Evolutionary conservation across 2,329 filamentous ascomycete species (phyloP).

Genomic region (Diaporthe longicolla): DNA sequence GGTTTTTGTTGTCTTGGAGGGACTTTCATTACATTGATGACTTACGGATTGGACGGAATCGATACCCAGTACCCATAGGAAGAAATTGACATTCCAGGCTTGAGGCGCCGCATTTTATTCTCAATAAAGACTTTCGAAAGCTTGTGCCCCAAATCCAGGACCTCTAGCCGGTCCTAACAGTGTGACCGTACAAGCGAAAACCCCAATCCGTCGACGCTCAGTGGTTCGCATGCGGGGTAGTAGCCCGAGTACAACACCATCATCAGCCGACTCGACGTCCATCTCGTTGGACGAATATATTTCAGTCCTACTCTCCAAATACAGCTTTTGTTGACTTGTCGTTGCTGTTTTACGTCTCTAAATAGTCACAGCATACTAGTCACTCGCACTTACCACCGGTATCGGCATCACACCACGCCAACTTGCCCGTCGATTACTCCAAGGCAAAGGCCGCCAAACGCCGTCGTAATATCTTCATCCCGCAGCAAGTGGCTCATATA

Average conservation of each 20-base stretch:
- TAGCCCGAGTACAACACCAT: slow-evolving; percentile 16
- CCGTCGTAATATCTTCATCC: not conserved
- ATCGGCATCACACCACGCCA: slow-evolving; percentile 29
- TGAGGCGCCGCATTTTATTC: slow-evolving; percentile 1
- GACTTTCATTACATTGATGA: slow-evolving; percentile 36
- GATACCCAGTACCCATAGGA: slow-evolving; percentile 43
- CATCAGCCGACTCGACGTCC: slow-evolving; percentile 14
- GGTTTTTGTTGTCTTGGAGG: not conserved
- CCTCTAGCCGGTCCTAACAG: not conserved
- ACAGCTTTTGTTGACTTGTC: not conserved
- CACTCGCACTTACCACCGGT: not conserved
- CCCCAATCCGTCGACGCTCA: slow-evolving; percentile 1
- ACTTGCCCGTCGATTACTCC: not conserved
- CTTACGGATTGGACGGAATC: slow-evolving; percentile 44
- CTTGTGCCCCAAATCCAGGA: not conserved
- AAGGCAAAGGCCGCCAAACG: not conserved
- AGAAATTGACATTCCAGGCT: slow-evolving; percentile 27
- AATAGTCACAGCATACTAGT: not conserved
- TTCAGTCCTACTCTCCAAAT: not conserved
- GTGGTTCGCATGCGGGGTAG: slow-evolving; percentile 16
- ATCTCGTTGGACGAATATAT: not conserved
- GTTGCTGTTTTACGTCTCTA: not conserved
- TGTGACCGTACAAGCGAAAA: not conserved
- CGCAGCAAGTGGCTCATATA: not conserved
- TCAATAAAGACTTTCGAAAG: slow-evolving; percentile 12